Conservation (phyloP, 345 rosid species). For the Salix brachista region DNA sequence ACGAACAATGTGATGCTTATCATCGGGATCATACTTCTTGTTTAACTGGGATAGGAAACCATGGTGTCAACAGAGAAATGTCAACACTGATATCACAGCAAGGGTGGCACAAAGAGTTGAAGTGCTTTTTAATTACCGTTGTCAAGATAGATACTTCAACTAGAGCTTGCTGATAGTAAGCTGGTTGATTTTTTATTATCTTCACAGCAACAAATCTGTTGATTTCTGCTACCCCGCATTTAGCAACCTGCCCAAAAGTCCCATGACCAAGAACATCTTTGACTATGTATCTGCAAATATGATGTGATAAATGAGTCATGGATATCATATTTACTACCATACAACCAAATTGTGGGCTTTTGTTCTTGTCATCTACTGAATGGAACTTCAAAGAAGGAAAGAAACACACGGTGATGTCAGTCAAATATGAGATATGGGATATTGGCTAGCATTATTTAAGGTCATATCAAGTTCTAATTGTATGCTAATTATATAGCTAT, state of each 20-base stretch:
- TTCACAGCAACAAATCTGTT: slow-evolving; percentile 82
- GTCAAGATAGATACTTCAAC: slow-evolving; percentile 97
- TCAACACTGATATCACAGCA: neutral
- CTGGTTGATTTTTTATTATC: slow-evolving; percentile 96
- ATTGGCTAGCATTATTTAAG: neutral
- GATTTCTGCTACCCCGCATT: slow-evolving; percentile 83
- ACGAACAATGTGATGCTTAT: slow-evolving; percentile 97
- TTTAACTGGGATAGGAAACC: slow-evolving; percentile 58
- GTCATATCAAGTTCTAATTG: neutral
- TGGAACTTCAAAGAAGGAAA: neutral
- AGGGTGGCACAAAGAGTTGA: slow-evolving; percentile 10
- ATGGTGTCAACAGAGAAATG: slow-evolving; percentile 13
- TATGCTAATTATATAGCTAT: neutral
- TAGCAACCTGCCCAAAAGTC: slow-evolving; percentile 98
- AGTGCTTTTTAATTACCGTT: slow-evolving; percentile 47
- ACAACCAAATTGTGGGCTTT: neutral
- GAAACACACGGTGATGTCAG: neutral
- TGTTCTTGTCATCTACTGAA: neutral
- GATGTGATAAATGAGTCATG: neutral
- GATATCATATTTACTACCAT: neutral
- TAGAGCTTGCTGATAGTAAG: slow-evolving; percentile 95
- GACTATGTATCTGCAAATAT: slow-evolving; percentile 73
- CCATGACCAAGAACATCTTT: slow-evolving; percentile 99
- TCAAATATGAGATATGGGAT: no score
- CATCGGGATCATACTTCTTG: slow-evolving; percentile 96